Base-by-base conservation (phyloP, 2,329 filamentous ascomycete genomes). In the Blumeria graminis region DNA sequence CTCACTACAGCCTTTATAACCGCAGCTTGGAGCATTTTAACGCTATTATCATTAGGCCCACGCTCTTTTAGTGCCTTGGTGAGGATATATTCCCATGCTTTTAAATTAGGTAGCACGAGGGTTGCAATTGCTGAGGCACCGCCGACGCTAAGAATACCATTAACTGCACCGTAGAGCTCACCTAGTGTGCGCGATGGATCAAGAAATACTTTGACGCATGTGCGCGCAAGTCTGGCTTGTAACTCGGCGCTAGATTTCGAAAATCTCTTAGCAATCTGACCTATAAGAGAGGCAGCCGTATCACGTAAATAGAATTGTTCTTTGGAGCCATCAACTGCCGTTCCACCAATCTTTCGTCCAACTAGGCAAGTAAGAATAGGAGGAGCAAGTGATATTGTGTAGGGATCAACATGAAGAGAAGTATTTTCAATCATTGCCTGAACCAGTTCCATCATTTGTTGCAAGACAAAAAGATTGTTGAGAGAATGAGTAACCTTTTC, bases 401-500 rank as follows among this genome's bases (percentile, higher is more conserved):
- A 80, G 0, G 77, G 76, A 45, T 78, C 75, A 36, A 79, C 72
- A 69, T 87, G 93, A 38, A 95, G 78, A 60, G 80, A 81, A 58
- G 80, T 77, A 66, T 95, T 96, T 62, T 82, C 78, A 54, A 95
- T 83, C 55, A 98, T 73, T 1, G 90, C 86, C 54, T 85, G 78
- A 0, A 86, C 82, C 58, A 96, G 78, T 64, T 88, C 82, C 84
- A 98, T 90, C 79, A 94, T 92, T 68, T 93, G 87, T 18, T 81
- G 82, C 22, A 98, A 74, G 5, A 88, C 80, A 66, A 95, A 95
- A 1, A 89, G 76, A 67, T 94, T 86, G 69, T 94, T 89, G 61
- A 94, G 76, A 62, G 82, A 84, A 68, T 98, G 92, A 1, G 92
- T 96, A 55, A 98, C 87, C 69, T 94, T 92, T 68, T 95, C 90